Evolutionary conservation across 306 rosid species (phyloP).

Genomic region (Cucurbita ficifolia): DNA sequence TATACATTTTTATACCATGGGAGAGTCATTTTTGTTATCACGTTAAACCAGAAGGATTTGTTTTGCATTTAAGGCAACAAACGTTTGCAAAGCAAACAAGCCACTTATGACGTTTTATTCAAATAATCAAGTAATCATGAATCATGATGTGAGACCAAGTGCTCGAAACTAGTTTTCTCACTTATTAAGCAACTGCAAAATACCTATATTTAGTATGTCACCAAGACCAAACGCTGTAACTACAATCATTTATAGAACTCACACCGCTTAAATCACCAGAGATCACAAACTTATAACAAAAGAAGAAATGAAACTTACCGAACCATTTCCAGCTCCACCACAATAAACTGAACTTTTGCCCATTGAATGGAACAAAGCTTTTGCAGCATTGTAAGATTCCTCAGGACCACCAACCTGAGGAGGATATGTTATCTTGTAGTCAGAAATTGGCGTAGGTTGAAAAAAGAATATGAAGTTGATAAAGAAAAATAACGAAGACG

Average conservation of each 20-base stretch:
- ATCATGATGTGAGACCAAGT: neutral
- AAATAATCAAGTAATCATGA: neutral
- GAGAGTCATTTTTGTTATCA: neutral
- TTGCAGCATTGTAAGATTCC: slow-evolving; percentile 60
- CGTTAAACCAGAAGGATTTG: neutral
- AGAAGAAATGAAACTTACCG: slow-evolving; percentile 40
- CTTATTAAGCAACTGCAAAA: neutral
- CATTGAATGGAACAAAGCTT: slow-evolving; percentile 57
- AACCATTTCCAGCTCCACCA: slow-evolving; percentile 86
- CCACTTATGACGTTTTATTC: neutral
- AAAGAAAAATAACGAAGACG: neutral
- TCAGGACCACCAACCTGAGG: slow-evolving; percentile 85
- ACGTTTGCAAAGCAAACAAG: neutral
- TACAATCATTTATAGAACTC: neutral
- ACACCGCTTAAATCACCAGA: neutral
- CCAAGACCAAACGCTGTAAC: neutral
- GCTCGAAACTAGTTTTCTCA: neutral
- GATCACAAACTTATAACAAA: neutral
- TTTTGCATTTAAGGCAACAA: neutral
- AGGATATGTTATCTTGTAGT: slow-evolving; percentile 15
- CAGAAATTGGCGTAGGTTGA: neutral
- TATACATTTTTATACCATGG: neutral
- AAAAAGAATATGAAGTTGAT: neutral
- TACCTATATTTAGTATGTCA: neutral
- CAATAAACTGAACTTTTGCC: slow-evolving; percentile 72